Evolutionary conservation across 371 early-diverging fungal species (phyloP).

Genomic region (Zychaea mexicana): DNA sequence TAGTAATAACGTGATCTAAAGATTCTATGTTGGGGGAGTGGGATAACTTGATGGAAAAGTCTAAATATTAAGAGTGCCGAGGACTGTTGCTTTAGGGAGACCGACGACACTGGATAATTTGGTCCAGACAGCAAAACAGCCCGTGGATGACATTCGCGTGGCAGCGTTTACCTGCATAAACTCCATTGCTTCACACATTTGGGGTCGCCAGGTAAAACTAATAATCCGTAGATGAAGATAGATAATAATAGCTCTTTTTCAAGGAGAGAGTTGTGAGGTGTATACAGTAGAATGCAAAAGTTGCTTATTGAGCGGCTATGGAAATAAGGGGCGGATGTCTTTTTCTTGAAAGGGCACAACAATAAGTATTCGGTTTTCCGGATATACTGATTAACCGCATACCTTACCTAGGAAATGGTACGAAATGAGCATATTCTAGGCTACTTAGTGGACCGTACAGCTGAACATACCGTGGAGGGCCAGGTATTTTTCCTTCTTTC

Average conservation of each 20-base stretch:
- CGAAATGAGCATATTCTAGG: slow-evolving; percentile 40
- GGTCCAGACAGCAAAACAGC: slow-evolving; percentile 36
- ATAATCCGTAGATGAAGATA: too few relatives aligned
- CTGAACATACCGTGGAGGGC: slow-evolving; percentile 36
- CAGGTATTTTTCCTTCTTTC: slow-evolving; percentile 31
- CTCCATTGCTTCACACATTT: slow-evolving; percentile 38
- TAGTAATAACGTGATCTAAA: too few relatives aligned
- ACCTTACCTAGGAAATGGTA: slow-evolving; percentile 36
- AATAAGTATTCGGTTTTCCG: not conserved
- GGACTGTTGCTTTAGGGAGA: slow-evolving; percentile 15
- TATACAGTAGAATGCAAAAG: too few relatives aligned
- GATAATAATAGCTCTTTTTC: too few relatives aligned
- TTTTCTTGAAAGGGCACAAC: too few relatives aligned
- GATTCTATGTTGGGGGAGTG: too few relatives aligned
- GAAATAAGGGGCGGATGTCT: not conserved
- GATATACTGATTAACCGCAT: not conserved
- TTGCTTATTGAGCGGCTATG: too few relatives aligned
- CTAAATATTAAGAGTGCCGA: too few relatives aligned
- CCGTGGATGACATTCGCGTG: slow-evolving; percentile 37
- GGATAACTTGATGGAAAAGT: too few relatives aligned
- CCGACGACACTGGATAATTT: slow-evolving; percentile 22
- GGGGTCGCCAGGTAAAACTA: slow-evolving; percentile 50
- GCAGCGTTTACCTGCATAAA: slow-evolving; percentile 48
- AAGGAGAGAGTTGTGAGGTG: too few relatives aligned
- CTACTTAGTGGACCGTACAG: slow-evolving; percentile 49